Percentiles rank a stretch among this genome's conserved stretches.
These are phyloP conservation scores for Aspergillus sp. DNA, from an alignment of 2,329 filamentous ascomycete genomes.

Conservation along the genomic window DNA sequence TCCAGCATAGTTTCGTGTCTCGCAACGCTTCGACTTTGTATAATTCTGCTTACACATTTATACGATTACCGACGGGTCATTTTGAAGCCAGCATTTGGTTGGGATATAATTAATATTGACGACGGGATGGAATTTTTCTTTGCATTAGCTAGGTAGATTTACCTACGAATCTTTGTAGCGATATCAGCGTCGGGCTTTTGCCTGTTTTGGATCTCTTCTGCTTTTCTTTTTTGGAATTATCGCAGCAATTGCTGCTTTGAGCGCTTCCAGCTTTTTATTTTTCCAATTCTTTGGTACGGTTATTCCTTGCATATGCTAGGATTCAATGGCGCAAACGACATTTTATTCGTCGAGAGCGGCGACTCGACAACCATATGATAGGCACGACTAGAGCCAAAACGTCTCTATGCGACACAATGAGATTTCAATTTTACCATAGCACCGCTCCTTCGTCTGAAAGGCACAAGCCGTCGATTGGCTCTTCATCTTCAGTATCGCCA, in stretches of 20 bases:
- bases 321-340: background rate
- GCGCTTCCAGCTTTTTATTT: background rate
- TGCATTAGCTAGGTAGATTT: background rate
- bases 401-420: too few species aligned
- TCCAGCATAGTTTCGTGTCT: background rate
- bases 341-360: background rate
- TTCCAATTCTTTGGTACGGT: background rate
- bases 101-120: background rate
- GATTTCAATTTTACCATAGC: too few species aligned
- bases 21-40: background rate
- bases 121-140: background rate
- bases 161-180: background rate
- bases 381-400: background rate
- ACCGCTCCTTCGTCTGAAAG: too few species aligned
- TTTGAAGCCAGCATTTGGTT: background rate
- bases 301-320: background rate
- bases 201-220: background rate
- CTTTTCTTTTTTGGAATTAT: background rate
- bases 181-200: background rate
- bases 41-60: background rate
- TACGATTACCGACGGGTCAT: background rate
- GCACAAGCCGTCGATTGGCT: too few species aligned
- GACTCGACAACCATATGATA: background rate
- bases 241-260: background rate
- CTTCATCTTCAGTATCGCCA: too few species aligned